A percentile compares a stretch with the other conserved stretches of the same genome.
Evolutionary conservation across 805 yeast genomes (phyloP).

Genomic region (Wickerhamomyces canadensis): DNA sequence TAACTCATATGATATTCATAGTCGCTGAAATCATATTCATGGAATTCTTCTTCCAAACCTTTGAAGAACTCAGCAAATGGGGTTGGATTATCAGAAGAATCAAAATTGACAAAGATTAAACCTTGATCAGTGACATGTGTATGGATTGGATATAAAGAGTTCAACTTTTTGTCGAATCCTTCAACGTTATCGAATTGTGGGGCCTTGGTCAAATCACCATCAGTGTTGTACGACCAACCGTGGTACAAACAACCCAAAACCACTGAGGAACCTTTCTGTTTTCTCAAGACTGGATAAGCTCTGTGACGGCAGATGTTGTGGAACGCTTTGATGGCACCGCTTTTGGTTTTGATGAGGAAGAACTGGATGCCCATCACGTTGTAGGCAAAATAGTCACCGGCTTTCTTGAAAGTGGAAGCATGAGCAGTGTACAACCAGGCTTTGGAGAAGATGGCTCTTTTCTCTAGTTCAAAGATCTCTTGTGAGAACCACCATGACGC

Average conservation of each 20-base stretch:
- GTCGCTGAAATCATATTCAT: conserved; percentile 54
- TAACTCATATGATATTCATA: conserved; percentile 62
- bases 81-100: conserved; percentile 32
- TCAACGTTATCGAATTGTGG: conserved; percentile 57
- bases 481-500: conserved; percentile 65
- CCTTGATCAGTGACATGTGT: conserved; percentile 53
- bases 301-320: conserved; percentile 64
- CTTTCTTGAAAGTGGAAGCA: conserved; percentile 44
- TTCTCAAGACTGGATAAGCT: conserved; percentile 57
- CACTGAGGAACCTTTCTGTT: conserved; percentile 52
- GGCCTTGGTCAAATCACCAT: conserved; percentile 53
- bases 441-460: conserved; percentile 49
- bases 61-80: conserved; percentile 48
- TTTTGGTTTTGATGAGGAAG: conserved; percentile 48
- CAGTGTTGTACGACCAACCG: conserved; percentile 63
- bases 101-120: conserved; percentile 51
- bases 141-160: conserved; percentile 49
- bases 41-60: conserved; percentile 47
- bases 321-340: conserved; percentile 51
- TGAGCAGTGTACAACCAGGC: conserved; percentile 54
- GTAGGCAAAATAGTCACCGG: conserved; percentile 52
- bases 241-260: conserved; percentile 58
- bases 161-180: conserved; percentile 51
- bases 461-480: conserved; percentile 52
- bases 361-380: conserved; percentile 48